A percentile compares a stretch with the other conserved stretches of the same genome.
Evolutionary conservation across 768 basidiomycete genomes (phyloP).

Genomic region (Amanita thiersii): DNA sequence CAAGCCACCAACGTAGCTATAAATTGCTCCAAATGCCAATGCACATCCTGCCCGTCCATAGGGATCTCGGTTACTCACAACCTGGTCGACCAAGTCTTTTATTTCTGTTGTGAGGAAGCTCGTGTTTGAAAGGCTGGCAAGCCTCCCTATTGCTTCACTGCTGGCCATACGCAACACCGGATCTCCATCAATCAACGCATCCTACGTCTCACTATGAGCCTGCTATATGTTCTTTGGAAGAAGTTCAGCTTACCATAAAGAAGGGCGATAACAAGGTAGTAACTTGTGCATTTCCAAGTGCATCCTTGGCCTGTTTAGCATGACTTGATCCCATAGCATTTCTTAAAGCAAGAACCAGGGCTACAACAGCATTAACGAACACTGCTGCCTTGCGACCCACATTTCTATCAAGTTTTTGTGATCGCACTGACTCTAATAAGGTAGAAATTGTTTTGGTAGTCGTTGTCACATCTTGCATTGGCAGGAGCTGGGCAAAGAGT

Average conservation of each 20-base stretch:
- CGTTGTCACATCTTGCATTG: constrained; percentile 62
- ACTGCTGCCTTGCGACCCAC: constrained; percentile 81
- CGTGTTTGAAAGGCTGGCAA: constrained; percentile 78
- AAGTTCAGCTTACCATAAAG: constrained; percentile 55
- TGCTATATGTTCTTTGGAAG: background rate
- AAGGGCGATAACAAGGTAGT: constrained; percentile 57
- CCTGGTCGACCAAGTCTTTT: constrained; percentile 86
- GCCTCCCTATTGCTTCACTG: constrained; percentile 83
- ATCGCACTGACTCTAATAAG: constrained; percentile 58
- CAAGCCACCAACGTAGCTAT: constrained; percentile 87
- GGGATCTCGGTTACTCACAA: constrained; percentile 92
- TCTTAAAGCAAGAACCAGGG: constrained; percentile 63
- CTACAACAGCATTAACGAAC: constrained; percentile 69
- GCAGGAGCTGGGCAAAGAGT: constrained; percentile 73
- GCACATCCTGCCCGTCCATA: constrained; percentile 91
- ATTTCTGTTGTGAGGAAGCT: constrained; percentile 80
- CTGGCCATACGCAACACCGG: constrained; percentile 65
- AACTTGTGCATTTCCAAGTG: constrained; percentile 58
- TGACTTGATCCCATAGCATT: constrained; percentile 38
- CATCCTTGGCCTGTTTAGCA: constrained; percentile 54
- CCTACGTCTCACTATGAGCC: constrained; percentile 30
- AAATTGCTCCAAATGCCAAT: constrained; percentile 86
- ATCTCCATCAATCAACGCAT: constrained; percentile 77
- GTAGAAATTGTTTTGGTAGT: constrained; percentile 47
- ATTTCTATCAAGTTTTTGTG: constrained; percentile 81